A percentile compares a stretch with the other conserved stretches of the same genome.
phyloP scores from a whole-genome alignment of 495 filamentous ascomycete genomes.

The Sordaria brevicollis region DNA sequence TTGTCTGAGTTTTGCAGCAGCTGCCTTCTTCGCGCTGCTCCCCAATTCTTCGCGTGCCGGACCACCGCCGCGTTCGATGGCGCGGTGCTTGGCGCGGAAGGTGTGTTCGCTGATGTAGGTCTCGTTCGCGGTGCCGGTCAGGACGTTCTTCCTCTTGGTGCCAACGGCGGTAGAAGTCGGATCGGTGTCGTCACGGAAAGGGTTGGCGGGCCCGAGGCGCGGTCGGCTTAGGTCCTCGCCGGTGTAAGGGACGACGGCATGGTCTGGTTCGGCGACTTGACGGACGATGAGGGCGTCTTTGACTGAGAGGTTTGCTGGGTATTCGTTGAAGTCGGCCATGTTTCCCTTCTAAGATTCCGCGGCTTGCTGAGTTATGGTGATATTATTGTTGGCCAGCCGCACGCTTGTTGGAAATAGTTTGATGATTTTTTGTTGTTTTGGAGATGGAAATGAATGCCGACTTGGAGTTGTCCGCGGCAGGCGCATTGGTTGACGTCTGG shows the following conservation, averaged over 20 bases:
- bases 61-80: conserved; percentile 48
- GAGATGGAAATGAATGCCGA: not conserved
- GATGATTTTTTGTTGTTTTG: not conserved
- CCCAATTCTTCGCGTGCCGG: conserved; percentile 31
- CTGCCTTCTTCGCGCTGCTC: conserved; percentile 48
- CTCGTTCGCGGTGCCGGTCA: conserved; percentile 83
- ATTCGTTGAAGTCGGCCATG: conserved; percentile 47
- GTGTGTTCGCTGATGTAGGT: conserved; percentile 80
- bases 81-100: conserved; percentile 72
- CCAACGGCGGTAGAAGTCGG: not conserved
- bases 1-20: conserved; percentile 50
- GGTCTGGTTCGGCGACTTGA: conserved; percentile 36
- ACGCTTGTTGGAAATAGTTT: not conserved
- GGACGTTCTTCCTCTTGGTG: conserved; percentile 78
- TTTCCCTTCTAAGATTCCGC: conserved; percentile 7
- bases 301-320: conserved; percentile 47
- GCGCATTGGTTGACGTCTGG: not conserved
- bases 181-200: conserved; percentile 56
- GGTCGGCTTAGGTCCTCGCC: conserved; percentile 56
- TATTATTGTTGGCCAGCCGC: not conserved
- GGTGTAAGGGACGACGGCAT: conserved; percentile 56
- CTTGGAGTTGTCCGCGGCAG: not conserved
- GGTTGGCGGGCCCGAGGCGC: conserved; percentile 63
- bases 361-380: not conserved
- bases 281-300: conserved; percentile 45